These are phyloP conservation scores for Echites panduratus DNA, from an alignment of 257 asterid species.

Conservation along the genomic window DNA sequence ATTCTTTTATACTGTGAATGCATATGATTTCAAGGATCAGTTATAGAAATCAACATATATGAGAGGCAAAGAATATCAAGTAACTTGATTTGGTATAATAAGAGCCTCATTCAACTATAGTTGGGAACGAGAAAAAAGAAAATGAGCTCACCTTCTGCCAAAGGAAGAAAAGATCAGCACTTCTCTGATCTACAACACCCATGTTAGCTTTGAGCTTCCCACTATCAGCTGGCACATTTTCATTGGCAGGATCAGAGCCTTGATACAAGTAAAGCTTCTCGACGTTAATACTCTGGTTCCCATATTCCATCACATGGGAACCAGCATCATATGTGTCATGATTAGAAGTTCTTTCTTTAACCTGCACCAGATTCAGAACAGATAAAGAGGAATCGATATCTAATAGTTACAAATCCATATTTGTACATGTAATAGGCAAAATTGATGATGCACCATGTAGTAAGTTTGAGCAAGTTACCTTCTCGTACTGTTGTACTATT, in stretches of 20 bases:
- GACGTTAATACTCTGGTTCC: constrained; percentile 50
- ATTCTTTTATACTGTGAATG: constrained; percentile 41
- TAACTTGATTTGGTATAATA: background rate
- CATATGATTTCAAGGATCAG: background rate
- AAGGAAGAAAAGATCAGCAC: constrained; percentile 63
- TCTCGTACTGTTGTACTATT: constrained; percentile 53
- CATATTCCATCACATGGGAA: constrained; percentile 94
- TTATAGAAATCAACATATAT: background rate
- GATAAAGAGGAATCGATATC: no score
- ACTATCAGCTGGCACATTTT: constrained; percentile 52
- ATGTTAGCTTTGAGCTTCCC: constrained; percentile 16
- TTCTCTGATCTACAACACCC: constrained; percentile 77
- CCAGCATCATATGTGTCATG: constrained; percentile 47
- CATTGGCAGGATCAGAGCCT: constrained; percentile 72
- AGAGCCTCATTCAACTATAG: background rate
- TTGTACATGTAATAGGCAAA: no score
- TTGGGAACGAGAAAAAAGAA: background rate
- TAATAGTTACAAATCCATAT: background rate
- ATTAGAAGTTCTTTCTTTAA: constrained; percentile 76
- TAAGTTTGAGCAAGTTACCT: constrained; percentile 28
- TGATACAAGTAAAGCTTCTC: constrained; percentile 66
- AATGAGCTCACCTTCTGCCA: constrained; percentile 59
- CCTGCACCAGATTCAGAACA: constrained; percentile 34
- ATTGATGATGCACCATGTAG: background rate
- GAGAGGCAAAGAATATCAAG: background rate